Conservation (phyloP, 495 filamentous ascomycete genomes). For the Neurospora sp. region DNA sequence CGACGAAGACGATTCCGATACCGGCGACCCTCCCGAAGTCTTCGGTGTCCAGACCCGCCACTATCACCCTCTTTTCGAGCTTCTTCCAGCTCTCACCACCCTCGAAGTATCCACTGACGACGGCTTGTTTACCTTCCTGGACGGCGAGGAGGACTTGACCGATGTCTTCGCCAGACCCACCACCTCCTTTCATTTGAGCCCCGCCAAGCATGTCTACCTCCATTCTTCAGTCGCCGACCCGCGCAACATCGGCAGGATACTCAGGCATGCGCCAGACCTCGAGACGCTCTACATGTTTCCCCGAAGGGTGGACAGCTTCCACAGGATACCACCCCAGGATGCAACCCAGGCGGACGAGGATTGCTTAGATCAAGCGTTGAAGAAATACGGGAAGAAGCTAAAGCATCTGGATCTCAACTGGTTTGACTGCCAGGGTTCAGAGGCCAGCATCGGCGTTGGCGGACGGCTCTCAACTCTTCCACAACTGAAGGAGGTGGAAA, state of each 20-base stretch:
- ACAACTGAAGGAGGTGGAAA: slow-evolving; percentile 7
- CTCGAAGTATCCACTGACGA: slow-evolving; percentile 23
- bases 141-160: not conserved
- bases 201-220: slow-evolving; percentile 20
- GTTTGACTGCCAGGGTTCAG: slow-evolving; percentile 11
- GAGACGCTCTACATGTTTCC: slow-evolving; percentile 24
- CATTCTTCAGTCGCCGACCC: slow-evolving; percentile 19
- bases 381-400: slow-evolving; percentile 13
- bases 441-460: slow-evolving; percentile 14
- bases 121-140: slow-evolving; percentile 10
- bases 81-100: slow-evolving; percentile 16
- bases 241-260: slow-evolving; percentile 13
- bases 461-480: slow-evolving; percentile 20
- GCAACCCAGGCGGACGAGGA: slow-evolving; percentile 7
- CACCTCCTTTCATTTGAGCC: not conserved
- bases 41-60: slow-evolving; percentile 12
- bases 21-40: slow-evolving; percentile 10
- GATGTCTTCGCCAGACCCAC: not conserved
- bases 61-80: slow-evolving; percentile 11
- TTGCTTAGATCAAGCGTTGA: slow-evolving; percentile 17
- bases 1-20: slow-evolving; percentile 13
- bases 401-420: slow-evolving; percentile 22
- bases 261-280: slow-evolving; percentile 18
- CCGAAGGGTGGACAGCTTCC: slow-evolving; percentile 3
- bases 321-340: not conserved